Base-by-base conservation (phyloP, 495 filamentous ascomycete genomes). In the Thermothielavioides terrestris region DNA sequence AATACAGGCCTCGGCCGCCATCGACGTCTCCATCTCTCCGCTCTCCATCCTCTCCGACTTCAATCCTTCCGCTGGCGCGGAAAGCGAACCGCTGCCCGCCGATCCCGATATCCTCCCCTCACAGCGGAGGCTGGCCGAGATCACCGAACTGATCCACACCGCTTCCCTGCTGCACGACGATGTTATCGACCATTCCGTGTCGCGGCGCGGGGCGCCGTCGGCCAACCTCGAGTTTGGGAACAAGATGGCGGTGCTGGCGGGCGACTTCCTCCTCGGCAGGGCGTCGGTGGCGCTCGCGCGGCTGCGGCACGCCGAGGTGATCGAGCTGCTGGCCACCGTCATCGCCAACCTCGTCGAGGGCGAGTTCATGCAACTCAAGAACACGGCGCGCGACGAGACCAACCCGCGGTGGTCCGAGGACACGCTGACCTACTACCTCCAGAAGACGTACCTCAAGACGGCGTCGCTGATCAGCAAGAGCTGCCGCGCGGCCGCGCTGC, bases 351-450 rank as follows among this genome's bases (percentile, higher is more conserved):
- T 98, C 18, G 91, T 98, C 21, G 94, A 98, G 69, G 92, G 92
- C 54, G 92, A 98, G 65, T 95, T 98, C 73, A 97, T 97, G 90
- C 92, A 98, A 71, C 74, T 98, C 46, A 91, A 95, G 69, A 98
- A 98, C 68, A 97, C 92, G 3, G 85, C 84, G 17, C 76, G 79
- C 50, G 91, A 96, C 59, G 91, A 95, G 68, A 67, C 74, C 49
- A 81, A 85, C 53, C 89, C 89, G 0, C 72, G 75, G 12, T 97
- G 85, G 75, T 88, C 84, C 2, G 84, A 94, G 48, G 85, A 95
- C 23, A 86, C 88, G 2, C 74, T 98, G 47, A 74, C 82, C 8
- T 97, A 97, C 67, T 98, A 98, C 63, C 74, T 98, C n/a, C 88
- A 96, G 64, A 98, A 98, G 75, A 97, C 92, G 31, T 98, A 98